Base-by-base conservation (phyloP, 768 basidiomycete genomes). In the Tylopilus subfusipes region DNA sequence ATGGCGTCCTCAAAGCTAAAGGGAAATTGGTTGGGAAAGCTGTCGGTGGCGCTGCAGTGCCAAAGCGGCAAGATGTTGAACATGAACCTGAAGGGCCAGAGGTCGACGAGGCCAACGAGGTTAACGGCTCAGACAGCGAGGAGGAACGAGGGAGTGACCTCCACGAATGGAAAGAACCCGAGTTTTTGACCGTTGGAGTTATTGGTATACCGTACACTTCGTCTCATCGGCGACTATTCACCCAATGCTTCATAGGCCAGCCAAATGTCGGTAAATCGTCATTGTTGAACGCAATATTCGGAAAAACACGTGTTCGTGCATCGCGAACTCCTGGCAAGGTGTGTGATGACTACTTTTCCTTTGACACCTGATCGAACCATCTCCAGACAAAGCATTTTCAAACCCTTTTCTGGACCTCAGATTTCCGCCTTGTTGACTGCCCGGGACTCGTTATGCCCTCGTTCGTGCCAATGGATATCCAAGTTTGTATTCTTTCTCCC, bases 211-310 rank as follows among this genome's bases (percentile, higher is more conserved):
- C 6, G 1, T 12, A 11, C 12, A 13, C 13, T 13, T 29, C 10
- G 2, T 43, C 19, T 29, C 54, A 16, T 22, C 19, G 70, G 1
- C 25, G 8, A 21, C 22, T 31, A 24, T 31, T 48, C 29, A 27
- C 13, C 14, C 11, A 24, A 33, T 34, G 25, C 34, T 46, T 50
- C 1, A 9, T 21, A 87, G 92, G 93, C 33, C 93, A 96, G 65
- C 95, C 95, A 14, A 98, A 98, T 67, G 93, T 96, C 38, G 96
- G 96, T 11, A 98, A 98, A 69, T 93, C 91, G 1, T 93, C 90
- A 0, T 73, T 97, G 5, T 72, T 98, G 49, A 98, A 98, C 66
- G 94, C 95, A 5, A 75, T 98, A 19, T 91, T 98, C 64, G 93
- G 90, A 27, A 72, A 75, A 21, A 79, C 76, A 45, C 86, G 82